A percentile compares a stretch with the other conserved stretches of the same genome.
These are phyloP conservation scores for Cicer bijugum DNA, from an alignment of 306 rosid genomes.

Conservation along the genomic window DNA sequence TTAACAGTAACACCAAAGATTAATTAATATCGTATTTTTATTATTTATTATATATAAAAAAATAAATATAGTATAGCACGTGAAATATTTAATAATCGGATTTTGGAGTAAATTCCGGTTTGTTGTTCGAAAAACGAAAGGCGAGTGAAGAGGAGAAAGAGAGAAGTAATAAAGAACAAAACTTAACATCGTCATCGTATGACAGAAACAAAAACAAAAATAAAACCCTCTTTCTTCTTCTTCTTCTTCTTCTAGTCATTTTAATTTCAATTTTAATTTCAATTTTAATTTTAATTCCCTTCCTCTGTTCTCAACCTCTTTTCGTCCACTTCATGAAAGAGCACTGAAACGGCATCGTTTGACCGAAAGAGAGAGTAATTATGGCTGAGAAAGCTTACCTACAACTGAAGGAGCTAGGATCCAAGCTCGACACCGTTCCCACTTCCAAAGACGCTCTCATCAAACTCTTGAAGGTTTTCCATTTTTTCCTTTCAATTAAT, in stretches of 20 bases:
- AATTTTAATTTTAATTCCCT: background rate
- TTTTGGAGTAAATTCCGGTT: slow-evolving; percentile 48
- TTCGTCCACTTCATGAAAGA: slow-evolving; percentile 50
- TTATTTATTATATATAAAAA: background rate
- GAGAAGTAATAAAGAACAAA: background rate
- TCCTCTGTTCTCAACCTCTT: background rate
- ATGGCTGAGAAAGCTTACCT: slow-evolving; percentile 74
- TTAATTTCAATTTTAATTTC: background rate
- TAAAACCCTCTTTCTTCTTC: slow-evolving; percentile 39
- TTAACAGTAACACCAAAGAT: background rate
- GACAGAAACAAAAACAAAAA: slow-evolving; percentile 11
- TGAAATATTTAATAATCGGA: background rate
- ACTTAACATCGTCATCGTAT: background rate
- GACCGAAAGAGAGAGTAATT: slow-evolving; percentile 17
- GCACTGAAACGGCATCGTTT: slow-evolving; percentile 50
- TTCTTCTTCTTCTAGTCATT: background rate
- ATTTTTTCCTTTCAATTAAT: slow-evolving; percentile 7
- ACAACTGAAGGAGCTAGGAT: slow-evolving; percentile 95
- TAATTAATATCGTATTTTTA: background rate
- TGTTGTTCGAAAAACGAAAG: slow-evolving; percentile 54
- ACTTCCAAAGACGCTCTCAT: slow-evolving; percentile 81
- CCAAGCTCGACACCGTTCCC: slow-evolving; percentile 78
- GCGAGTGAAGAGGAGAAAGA: background rate
- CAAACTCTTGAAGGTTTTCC: slow-evolving; percentile 82
- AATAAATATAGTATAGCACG: slow-evolving; percentile 31